A percentile compares a stretch with the other conserved stretches of the same genome.
phyloP scores from a whole-genome alignment of 176 grass and related monocot genomes.

The Ensete glaucum region DNA sequence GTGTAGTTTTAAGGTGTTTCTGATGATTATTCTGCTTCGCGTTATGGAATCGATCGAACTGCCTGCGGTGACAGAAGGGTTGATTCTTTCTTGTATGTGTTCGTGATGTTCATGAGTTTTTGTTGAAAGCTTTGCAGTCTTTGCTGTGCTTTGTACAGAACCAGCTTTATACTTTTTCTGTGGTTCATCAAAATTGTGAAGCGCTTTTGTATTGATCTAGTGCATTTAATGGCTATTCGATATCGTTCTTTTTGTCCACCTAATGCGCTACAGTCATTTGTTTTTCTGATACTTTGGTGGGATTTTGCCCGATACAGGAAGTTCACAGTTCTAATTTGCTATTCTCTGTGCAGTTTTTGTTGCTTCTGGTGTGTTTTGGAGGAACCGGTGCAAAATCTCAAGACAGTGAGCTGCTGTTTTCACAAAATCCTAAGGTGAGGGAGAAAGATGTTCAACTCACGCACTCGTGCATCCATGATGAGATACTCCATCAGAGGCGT shows the following conservation, averaged over 20 bases:
- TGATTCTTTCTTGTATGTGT: background rate
- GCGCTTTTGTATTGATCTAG: background rate
- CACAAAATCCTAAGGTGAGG: slow-evolving; percentile 31
- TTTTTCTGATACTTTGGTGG: background rate
- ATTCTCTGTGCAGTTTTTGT: slow-evolving; percentile 46
- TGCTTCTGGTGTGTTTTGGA: slow-evolving; percentile 50
- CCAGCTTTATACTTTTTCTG: too few relatives aligned
- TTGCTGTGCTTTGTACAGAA: too few relatives aligned
- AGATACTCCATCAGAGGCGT: slow-evolving; percentile 75
- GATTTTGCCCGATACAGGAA: background rate
- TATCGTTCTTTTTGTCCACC: background rate
- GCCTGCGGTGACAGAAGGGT: background rate
- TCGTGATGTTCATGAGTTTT: too few relatives aligned
- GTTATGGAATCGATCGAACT: too few relatives aligned
- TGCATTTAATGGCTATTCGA: background rate
- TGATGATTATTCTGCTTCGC: background rate
- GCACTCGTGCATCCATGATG: slow-evolving; percentile 96
- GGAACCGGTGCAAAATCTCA: slow-evolving; percentile 31
- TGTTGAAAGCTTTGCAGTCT: too few relatives aligned
- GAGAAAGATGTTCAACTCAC: slow-evolving; percentile 69
- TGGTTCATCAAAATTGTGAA: background rate
- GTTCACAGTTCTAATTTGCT: background rate
- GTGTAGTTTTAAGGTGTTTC: background rate
- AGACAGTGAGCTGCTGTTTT: slow-evolving; percentile 25
- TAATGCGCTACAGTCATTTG: background rate